Evolutionary conservation across 768 basidiomycete genomes (phyloP).

Genomic region (Pulveroboletus ravenelii): DNA sequence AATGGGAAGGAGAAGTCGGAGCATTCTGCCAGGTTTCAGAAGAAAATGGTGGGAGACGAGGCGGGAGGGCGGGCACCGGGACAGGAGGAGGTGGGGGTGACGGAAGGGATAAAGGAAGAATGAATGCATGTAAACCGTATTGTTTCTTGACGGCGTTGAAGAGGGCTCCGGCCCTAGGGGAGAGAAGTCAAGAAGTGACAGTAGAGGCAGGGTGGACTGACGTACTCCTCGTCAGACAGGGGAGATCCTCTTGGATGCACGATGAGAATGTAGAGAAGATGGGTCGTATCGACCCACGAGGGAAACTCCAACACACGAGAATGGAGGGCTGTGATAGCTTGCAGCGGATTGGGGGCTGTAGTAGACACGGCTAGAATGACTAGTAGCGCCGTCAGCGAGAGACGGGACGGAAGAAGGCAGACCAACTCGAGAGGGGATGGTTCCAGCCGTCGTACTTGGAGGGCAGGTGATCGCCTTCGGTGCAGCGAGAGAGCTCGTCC

Average conservation of each 20-base stretch:
- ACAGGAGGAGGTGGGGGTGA: slow-evolving; percentile 62
- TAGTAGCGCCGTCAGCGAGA: slow-evolving; percentile 29
- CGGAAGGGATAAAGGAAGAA: slow-evolving; percentile 61
- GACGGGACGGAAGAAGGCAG: slow-evolving; percentile 4
- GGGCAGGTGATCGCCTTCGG: slow-evolving; percentile 73
- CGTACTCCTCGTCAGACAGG: slow-evolving; percentile 77
- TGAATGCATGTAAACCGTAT: slow-evolving; percentile 71
- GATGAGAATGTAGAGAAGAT: slow-evolving; percentile 71
- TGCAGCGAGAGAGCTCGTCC: slow-evolving; percentile 76
- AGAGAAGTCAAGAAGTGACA: slow-evolving; percentile 8
- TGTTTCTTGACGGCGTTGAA: slow-evolving; percentile 88
- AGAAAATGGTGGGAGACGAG: slow-evolving; percentile 55
- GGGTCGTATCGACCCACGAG: slow-evolving; percentile 72
- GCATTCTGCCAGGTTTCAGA: slow-evolving; percentile 22
- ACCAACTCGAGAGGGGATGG: slow-evolving; percentile 76
- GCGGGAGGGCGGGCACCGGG: slow-evolving; percentile 59
- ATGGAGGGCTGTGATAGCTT: slow-evolving; percentile 73
- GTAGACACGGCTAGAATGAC: slow-evolving; percentile 83
- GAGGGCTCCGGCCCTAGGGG: slow-evolving; percentile 62
- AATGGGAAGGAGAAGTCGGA: not conserved
- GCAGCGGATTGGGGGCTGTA: slow-evolving; percentile 73
- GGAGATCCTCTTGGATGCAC: slow-evolving; percentile 67
- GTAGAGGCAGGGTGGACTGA: slow-evolving; percentile 16
- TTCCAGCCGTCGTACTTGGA: slow-evolving; percentile 78
- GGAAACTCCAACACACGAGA: slow-evolving; percentile 64